These are phyloP conservation scores for Pichia manshurica DNA, from an alignment of 805 yeast species.

Conservation along the genomic window DNA sequence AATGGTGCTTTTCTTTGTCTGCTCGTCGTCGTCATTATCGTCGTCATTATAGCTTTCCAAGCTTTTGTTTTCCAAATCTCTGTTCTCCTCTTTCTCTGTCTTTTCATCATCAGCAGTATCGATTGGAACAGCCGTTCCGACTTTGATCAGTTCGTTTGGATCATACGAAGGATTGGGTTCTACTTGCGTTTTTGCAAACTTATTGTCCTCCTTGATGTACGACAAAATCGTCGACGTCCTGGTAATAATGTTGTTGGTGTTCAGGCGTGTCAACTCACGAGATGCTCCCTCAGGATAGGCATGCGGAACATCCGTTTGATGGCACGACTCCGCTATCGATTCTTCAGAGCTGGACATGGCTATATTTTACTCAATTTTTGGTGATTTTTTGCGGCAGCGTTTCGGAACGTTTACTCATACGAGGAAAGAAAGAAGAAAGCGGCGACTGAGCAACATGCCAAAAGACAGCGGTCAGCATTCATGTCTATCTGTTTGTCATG, in stretches of 20 bases:
- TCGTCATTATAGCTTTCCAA: constrained; percentile 21
- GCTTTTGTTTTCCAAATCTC: background rate
- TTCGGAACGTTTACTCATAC: too few species aligned
- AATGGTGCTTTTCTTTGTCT: constrained; percentile 2
- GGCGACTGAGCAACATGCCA: too few species aligned
- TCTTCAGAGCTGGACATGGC: too few species aligned
- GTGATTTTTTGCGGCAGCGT: too few species aligned
- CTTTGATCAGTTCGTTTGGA: background rate
- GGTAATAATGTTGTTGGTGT: constrained; percentile 12
- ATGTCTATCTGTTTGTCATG: too few species aligned
- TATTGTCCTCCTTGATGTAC: constrained; percentile 28
- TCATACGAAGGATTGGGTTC: constrained; percentile 9
- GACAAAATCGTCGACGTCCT: constrained; percentile 24
- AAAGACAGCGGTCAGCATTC: too few species aligned
- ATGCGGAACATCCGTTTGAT: too few species aligned
- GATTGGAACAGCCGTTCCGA: constrained; percentile 3
- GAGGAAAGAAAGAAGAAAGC: too few species aligned
- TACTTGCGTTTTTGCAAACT: constrained; percentile 19
- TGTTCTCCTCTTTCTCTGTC: background rate
- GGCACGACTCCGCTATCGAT: too few species aligned
- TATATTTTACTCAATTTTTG: too few species aligned
- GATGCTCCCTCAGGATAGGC: too few species aligned
- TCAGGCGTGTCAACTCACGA: too few species aligned
- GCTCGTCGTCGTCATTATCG: constrained; percentile 25
- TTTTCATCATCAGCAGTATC: background rate